Percentiles rank a stretch among this genome's conserved stretches.
phyloP scores from a whole-genome alignment of 768 basidiomycete species.

The Boletus speciosus region DNA sequence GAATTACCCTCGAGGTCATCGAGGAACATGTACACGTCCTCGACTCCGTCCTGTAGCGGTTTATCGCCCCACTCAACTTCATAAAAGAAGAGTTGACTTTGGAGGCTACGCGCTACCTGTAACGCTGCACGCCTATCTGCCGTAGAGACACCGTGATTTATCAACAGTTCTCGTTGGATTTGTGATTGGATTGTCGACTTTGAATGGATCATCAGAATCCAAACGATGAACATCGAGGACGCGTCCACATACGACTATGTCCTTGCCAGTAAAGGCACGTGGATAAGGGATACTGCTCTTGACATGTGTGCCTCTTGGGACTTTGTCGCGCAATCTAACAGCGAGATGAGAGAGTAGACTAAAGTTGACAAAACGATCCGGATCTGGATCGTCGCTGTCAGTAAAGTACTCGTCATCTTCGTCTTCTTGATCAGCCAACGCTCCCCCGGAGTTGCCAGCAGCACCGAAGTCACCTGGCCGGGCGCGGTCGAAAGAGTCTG shows the following conservation, averaged over 20 bases:
- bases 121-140: slow-evolving; percentile 81
- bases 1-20: slow-evolving; percentile 72
- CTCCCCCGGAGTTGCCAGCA: slow-evolving; percentile 14
- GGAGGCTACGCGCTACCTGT: slow-evolving; percentile 84
- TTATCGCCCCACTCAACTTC: slow-evolving; percentile 94
- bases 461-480: slow-evolving; percentile 17
- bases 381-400: slow-evolving; percentile 61
- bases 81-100: slow-evolving; percentile 91
- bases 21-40: slow-evolving; percentile 91
- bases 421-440: slow-evolving; percentile 26
- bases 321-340: slow-evolving; percentile 84
- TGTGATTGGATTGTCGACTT: slow-evolving; percentile 87
- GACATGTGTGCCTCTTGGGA: slow-evolving; percentile 81
- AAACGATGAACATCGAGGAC: neutral
- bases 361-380: slow-evolving; percentile 81
- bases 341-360: slow-evolving; percentile 86
- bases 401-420: slow-evolving; percentile 32
- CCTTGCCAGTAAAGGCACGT: slow-evolving; percentile 88
- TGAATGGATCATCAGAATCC: slow-evolving; percentile 5
- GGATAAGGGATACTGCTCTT: slow-evolving; percentile 93
- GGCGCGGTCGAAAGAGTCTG: slow-evolving; percentile 26
- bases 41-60: slow-evolving; percentile 79
- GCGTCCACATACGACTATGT: slow-evolving; percentile 74
- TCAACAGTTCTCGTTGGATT: slow-evolving; percentile 79
- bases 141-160: slow-evolving; percentile 69